Evolutionary conservation across 192 early-diverging fungal species (phyloP), one percentile per base, ranked within the genome.

Genomic region (Rhizoclosmatium sp.): DNA sequence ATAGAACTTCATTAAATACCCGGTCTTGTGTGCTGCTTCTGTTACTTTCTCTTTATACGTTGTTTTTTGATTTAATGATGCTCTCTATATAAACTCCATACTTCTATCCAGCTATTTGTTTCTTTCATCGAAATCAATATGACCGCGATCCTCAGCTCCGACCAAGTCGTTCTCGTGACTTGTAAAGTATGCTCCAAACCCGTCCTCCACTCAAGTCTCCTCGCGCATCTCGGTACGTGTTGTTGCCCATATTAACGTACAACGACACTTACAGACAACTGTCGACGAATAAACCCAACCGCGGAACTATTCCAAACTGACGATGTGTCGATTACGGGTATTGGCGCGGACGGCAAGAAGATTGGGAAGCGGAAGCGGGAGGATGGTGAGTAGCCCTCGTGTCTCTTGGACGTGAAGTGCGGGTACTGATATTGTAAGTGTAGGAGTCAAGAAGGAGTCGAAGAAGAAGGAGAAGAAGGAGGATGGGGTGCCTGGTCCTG

Each of bases 181-280:
- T 95, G 94, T 80, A 89, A 88, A 23, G 69, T 71, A 14, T 95
- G 94, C 73, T 49, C 84, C 19, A 91, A 92, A 68, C 86, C 91
- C 4, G 76, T 95, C 42, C 71, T 94, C 12, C 85, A 92, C 5
- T 88, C 84, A 21, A 88, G 83, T 5, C 90, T 93, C 59, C 83
- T 84, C 21, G 82, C 87, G 4, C 94, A 95, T 79, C 45, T 86
- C 78, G 89, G 92, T 91, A 84, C 51, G 75, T 39, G 21, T 59
- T 31, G 39, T n/a, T 54, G 21, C 41, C 5, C 59, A 40, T 41
- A 51, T 70, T 59, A 23, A 5, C 7, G 16, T 3, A 39, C 9
- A 61, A 3, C 16, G 23, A 51, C 44, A 45, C 48, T 68, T 49
- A 49, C 59, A 78, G 75, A 82, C 47, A 75, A 70, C 59, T 83